These are phyloP conservation scores for Aspergillus incahuasiensis DNA, from an alignment of 495 filamentous ascomycete genomes.

Conservation along the genomic window DNA sequence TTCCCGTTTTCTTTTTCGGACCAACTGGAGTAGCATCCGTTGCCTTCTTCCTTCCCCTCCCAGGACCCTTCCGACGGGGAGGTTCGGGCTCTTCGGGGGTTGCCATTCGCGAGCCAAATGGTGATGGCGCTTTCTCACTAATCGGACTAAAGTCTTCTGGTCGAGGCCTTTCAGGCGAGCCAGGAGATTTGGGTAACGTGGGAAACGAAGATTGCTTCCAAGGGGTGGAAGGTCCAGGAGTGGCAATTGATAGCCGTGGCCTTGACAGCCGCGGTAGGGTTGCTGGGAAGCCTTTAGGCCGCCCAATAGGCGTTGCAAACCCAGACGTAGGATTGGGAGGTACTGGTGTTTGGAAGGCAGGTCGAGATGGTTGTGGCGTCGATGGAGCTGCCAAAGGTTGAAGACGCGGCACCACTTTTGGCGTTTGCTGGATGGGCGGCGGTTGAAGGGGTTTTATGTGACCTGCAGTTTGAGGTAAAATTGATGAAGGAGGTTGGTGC, in stretches of 20 bases:
- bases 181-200: slow-evolving; percentile 38
- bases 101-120: slow-evolving; percentile 31
- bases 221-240: slow-evolving; percentile 42
- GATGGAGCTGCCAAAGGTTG: slow-evolving; percentile 24
- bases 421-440: slow-evolving; percentile 10
- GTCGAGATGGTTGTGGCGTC: slow-evolving; percentile 25
- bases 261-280: slow-evolving; percentile 26
- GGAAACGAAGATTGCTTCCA: slow-evolving; percentile 43
- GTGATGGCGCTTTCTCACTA: slow-evolving; percentile 45
- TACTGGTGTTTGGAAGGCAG: slow-evolving; percentile 23
- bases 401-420: slow-evolving; percentile 13
- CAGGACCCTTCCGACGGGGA: slow-evolving; percentile 23
- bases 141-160: slow-evolving; percentile 52
- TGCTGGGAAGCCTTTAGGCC: slow-evolving; percentile 22
- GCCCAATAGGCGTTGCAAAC: slow-evolving; percentile 29
- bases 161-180: slow-evolving; percentile 43
- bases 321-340: slow-evolving; percentile 19
- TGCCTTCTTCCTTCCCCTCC: slow-evolving; percentile 8
- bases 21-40: slow-evolving; percentile 11
- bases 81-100: slow-evolving; percentile 27
- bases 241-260: slow-evolving; percentile 40
- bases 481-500: slow-evolving; percentile 15
- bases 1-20: slow-evolving; percentile 33
- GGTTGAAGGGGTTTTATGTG: slow-evolving; percentile 16
- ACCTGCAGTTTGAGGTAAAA: slow-evolving; percentile 6